These are phyloP conservation scores for Lagerstroemia speciosa DNA, from an alignment of 345 rosid species.

Conservation along the genomic window DNA sequence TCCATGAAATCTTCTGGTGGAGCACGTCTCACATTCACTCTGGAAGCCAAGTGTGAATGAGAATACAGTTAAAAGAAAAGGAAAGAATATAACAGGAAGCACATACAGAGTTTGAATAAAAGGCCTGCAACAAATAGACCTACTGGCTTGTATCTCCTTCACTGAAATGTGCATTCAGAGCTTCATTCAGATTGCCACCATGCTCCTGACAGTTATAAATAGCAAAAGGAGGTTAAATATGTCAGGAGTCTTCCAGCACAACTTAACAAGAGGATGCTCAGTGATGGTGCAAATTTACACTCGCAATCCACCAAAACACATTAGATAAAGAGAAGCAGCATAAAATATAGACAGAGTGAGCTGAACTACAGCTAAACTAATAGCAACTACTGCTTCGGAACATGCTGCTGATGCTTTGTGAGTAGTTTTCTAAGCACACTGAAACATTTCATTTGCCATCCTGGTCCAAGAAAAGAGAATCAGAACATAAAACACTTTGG, in stretches of 20 bases:
- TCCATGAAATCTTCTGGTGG: slow-evolving; percentile 79
- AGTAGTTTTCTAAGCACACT: background rate
- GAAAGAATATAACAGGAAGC: background rate
- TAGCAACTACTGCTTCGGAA: background rate
- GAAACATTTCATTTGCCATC: background rate
- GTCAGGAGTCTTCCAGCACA: background rate
- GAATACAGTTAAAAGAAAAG: background rate
- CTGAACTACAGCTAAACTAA: background rate
- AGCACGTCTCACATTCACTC: slow-evolving; percentile 18
- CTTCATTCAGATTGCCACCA: slow-evolving; percentile 84
- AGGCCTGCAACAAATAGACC: slow-evolving; percentile 10
- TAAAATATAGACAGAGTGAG: background rate
- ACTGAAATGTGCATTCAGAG: slow-evolving; percentile 79
- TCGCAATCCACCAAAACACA: background rate
- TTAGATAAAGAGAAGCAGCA: background rate
- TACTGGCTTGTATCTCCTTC: slow-evolving; percentile 73
- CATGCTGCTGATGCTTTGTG: background rate
- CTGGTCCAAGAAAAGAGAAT: background rate
- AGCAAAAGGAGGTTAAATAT: slow-evolving; percentile 9
- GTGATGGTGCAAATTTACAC: background rate
- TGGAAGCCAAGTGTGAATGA: background rate
- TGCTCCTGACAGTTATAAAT: slow-evolving; percentile 53
- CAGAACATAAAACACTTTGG: background rate
- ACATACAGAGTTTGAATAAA: background rate
- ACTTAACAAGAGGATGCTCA: background rate